phyloP scores from a whole-genome alignment of 1,284 basidiomycete species.

The Baeospora myosura region DNA sequence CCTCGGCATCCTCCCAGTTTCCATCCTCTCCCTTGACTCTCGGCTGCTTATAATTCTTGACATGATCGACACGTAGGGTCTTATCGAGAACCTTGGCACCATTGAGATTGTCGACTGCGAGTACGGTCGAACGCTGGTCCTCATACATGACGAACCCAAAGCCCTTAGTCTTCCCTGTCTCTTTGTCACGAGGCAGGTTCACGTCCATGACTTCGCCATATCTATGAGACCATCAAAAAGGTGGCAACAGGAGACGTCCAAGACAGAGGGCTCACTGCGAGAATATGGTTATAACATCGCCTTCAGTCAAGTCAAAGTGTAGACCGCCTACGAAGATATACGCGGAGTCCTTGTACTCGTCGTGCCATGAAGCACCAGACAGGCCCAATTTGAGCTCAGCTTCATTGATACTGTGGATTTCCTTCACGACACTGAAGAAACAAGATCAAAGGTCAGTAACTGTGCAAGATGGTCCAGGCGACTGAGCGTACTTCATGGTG shows the following conservation, averaged over 20 bases:
- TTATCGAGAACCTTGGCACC: conserved; percentile 85
- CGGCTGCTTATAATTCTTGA: conserved; percentile 87
- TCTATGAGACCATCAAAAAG: conserved; percentile 33
- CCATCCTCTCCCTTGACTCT: conserved; percentile 79
- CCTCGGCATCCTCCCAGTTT: conserved; percentile 81
- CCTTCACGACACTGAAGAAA: conserved; percentile 71
- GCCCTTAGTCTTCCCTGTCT: conserved; percentile 82
- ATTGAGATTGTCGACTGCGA: conserved; percentile 98
- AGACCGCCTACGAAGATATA: conserved; percentile 92
- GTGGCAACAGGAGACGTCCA: no score
- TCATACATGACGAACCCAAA: conserved; percentile 99
- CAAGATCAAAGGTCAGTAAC: background rate
- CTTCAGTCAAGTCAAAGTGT: conserved; percentile 84
- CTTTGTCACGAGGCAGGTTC: conserved; percentile 88
- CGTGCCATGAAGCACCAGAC: conserved; percentile 87
- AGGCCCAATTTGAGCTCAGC: conserved; percentile 81
- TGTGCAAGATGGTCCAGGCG: no score
- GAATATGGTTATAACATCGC: conserved; percentile 95
- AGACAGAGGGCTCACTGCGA: conserved; percentile 72
- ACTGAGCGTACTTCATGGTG: conserved; percentile 58
- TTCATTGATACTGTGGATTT: conserved; percentile 92
- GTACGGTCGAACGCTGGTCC: conserved; percentile 91
- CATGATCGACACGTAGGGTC: conserved; percentile 90
- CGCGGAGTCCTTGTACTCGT: conserved; percentile 95
- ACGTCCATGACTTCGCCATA: conserved; percentile 95